A percentile compares a stretch with the other conserved stretches of the same genome.
These are phyloP conservation scores for Cystofilobasidium capitatum DNA, from an alignment of 768 basidiomycete genomes.

Conservation along the genomic window DNA sequence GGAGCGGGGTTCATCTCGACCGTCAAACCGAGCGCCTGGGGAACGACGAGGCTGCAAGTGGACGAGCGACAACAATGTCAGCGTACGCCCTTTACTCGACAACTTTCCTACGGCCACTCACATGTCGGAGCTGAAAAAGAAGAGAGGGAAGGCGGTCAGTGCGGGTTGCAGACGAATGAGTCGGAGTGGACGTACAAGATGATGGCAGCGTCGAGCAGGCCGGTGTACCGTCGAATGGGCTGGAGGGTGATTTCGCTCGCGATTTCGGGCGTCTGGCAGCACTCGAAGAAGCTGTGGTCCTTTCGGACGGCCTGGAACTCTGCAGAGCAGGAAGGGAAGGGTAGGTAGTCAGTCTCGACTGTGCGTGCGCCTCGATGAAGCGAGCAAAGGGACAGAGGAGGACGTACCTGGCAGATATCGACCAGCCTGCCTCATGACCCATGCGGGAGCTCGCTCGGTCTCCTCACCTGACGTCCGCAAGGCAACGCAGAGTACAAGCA, in stretches of 20 bases:
- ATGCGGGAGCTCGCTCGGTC: constrained; percentile 88
- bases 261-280: constrained; percentile 83
- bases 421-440: constrained; percentile 97
- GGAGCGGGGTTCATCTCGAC: constrained; percentile 80
- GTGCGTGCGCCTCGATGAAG: constrained; percentile 16
- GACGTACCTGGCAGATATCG: constrained; percentile 76
- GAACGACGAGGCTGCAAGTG: constrained; percentile 62
- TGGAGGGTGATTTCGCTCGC: constrained; percentile 85
- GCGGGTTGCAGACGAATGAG: background rate
- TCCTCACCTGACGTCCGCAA: constrained; percentile 51
- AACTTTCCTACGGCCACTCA: no score
- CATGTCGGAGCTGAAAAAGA: background rate
- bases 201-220: constrained; percentile 85
- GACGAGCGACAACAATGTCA: background rate
- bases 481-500: background rate
- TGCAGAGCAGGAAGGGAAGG: constrained; percentile 36
- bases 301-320: constrained; percentile 84
- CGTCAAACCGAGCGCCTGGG: constrained; percentile 89
- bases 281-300: constrained; percentile 83
- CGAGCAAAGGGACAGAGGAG: background rate
- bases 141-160: background rate
- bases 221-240: constrained; percentile 78
- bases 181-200: constrained; percentile 65
- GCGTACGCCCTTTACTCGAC: no score
- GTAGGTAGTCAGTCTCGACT: constrained; percentile 19